Base-by-base conservation (phyloP, 495 filamentous ascomycete species). In the Achaetomiella virescens region DNA sequence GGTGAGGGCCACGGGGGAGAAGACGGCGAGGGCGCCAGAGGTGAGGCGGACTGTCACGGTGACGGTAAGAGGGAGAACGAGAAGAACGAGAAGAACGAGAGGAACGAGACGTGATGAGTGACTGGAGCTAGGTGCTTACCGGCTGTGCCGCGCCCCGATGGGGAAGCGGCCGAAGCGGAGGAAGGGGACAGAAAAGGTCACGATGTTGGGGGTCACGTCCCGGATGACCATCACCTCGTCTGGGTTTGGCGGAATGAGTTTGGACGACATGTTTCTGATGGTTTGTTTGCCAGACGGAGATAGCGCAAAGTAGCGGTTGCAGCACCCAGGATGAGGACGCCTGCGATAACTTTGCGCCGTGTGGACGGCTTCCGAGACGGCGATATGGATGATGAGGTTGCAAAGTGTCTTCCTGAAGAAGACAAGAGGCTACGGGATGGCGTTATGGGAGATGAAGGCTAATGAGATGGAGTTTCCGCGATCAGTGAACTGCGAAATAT, bases 1-100 rank as follows among this genome's bases (percentile, higher is more conserved):
- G 0, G 91, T 96, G 25, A 96, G 81, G 15, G 80, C 84, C 25
- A 90, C 85, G 27, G 93, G 93, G 3, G 91, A 96, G 80, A 97
- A 96, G 61, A 98, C 86, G 53, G 90, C 90, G 44, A 98, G 80
- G 35, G 79, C 74, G 49, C 90, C 90, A 9, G 84, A 81, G 38
- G 78, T 74, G 60, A 98, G 83, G 49, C 82, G 83, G 62, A 96
- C 90, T 91, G 62, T 17, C n/a, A 50, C 20, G 18, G n/a, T n/a
- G n/a, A n/a, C n/a, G n/a, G n/a, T n/a, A n/a, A n/a, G n/a, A n/a
- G n/a, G n/a, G n/a, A n/a, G n/a, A n/a, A n/a, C n/a, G n/a, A n/a
- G n/a, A n/a, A n/a, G n/a, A n/a, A n/a, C n/a, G n/a, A n/a, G n/a
- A n/a, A n/a, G n/a, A n/a, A n/a, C n/a, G n/a, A n/a, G n/a, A n/a